These are phyloP conservation scores for Pleurotus cornucopiae DNA, from an alignment of 768 basidiomycete genomes.

Conservation along the genomic window DNA sequence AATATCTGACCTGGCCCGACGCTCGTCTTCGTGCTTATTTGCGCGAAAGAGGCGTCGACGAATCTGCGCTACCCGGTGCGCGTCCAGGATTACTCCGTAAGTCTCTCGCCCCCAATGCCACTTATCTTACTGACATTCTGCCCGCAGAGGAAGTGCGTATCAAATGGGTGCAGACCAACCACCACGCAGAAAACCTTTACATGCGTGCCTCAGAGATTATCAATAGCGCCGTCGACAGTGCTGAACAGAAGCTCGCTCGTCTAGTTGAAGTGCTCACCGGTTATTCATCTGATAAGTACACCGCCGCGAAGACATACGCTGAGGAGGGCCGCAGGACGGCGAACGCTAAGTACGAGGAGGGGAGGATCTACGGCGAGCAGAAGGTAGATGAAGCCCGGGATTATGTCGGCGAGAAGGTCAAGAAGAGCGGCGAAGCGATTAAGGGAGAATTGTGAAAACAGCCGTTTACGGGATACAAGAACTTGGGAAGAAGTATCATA, in stretches of 20 bases:
- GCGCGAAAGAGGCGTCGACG: conserved; percentile 68
- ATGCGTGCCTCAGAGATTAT: conserved; percentile 62
- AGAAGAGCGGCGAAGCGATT: conserved; percentile 30
- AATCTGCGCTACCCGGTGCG: conserved; percentile 56
- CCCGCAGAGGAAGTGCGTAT: conserved; percentile 71
- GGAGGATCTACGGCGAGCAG: conserved; percentile 25
- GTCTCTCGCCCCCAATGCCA: conserved; percentile 14
- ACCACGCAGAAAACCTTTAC: conserved; percentile 53
- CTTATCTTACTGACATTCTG: neutral
- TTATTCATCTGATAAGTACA: conserved; percentile 19
- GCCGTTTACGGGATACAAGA: no score
- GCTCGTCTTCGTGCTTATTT: conserved; percentile 89
- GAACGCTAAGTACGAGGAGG: conserved; percentile 19
- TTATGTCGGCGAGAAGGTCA: conserved; percentile 32
- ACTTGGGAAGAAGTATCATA: no score
- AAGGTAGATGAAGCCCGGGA: conserved; percentile 25
- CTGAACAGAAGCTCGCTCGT: conserved; percentile 68
- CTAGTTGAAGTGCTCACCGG: conserved; percentile 45
- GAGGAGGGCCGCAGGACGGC: conserved; percentile 23
- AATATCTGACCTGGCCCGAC: conserved; percentile 90
- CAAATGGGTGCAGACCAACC: conserved; percentile 68
- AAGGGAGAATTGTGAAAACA: conserved; percentile 33
- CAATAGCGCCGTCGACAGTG: conserved; percentile 61
- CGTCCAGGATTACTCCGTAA: conserved; percentile 79
- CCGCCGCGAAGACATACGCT: conserved; percentile 19